A percentile compares a stretch with the other conserved stretches of the same genome.
Conservation (phyloP, 164 flowering plant species). For the Magnolia kwangsiensis region DNA sequence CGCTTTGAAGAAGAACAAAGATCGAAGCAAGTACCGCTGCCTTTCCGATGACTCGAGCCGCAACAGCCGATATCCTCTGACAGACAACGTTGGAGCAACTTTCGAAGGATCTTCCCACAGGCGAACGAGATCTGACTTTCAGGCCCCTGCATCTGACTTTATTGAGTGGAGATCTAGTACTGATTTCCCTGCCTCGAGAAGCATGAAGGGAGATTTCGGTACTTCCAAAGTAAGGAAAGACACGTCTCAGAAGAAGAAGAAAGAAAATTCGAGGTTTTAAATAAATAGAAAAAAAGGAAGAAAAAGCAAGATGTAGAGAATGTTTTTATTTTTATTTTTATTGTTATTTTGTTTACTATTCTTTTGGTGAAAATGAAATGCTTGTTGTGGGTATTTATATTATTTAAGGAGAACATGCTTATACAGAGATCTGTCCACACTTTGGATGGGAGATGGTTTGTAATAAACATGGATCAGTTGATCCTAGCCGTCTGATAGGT, state of each 20-base stretch:
- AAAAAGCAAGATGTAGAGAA: background rate
- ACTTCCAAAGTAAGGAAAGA: background rate
- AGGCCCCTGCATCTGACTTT: constrained; percentile 17
- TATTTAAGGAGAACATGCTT: too few relatives aligned
- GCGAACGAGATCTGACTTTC: constrained; percentile 30
- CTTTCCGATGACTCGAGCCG: constrained; percentile 27
- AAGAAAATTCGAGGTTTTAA: background rate
- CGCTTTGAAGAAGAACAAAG: constrained; percentile 34
- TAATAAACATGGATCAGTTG: too few relatives aligned
- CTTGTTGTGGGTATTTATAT: background rate
- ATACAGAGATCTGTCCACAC: too few relatives aligned
- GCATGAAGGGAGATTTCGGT: background rate
- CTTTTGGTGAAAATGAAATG: background rate
- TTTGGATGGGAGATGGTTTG: too few relatives aligned
- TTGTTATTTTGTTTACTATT: background rate
- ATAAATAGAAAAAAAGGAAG: background rate
- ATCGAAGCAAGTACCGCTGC: constrained; percentile 23
- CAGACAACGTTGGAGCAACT: background rate
- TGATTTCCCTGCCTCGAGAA: background rate
- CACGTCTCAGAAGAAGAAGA: background rate
- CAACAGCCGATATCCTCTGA: constrained; percentile 22
- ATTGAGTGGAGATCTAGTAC: constrained; percentile 20
- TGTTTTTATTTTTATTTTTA: background rate
- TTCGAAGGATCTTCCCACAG: constrained; percentile 11
- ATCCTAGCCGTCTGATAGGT: too few relatives aligned